These are phyloP conservation scores for Limonium bicolor DNA, from an alignment of 148 eudicot genomes.

Conservation along the genomic window DNA sequence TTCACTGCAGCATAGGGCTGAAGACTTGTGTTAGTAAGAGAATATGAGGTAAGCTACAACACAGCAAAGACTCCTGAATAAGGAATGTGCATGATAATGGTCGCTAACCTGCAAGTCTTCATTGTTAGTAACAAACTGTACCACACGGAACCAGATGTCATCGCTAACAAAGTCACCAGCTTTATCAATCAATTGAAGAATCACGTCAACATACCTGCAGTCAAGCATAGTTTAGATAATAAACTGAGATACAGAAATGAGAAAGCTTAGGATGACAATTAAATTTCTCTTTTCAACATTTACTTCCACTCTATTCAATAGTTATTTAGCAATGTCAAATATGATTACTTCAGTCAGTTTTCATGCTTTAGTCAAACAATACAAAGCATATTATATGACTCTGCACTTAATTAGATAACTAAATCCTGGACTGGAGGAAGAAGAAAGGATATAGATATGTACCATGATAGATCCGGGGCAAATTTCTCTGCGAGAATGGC, in stretches of 20 bases:
- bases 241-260: too few species aligned
- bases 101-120: slow-evolving; percentile 80
- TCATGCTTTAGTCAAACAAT: too few species aligned
- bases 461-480: slow-evolving; percentile 98
- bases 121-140: slow-evolving; percentile 95
- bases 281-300: too few species aligned
- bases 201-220: slow-evolving; percentile 97
- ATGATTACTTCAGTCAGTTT: too few species aligned
- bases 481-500: slow-evolving; percentile 98
- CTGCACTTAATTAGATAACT: too few species aligned
- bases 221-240: too few species aligned
- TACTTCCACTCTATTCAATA: too few species aligned
- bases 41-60: not conserved
- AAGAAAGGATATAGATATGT: slow-evolving; percentile 9
- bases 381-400: too few species aligned
- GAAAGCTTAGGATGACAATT: too few species aligned
- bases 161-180: slow-evolving; percentile 99
- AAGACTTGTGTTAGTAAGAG: not conserved
- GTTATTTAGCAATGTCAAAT: too few species aligned
- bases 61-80: not conserved
- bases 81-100: too few species aligned
- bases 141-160: slow-evolving; percentile 91
- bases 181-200: slow-evolving; percentile 97
- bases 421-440: too few species aligned
- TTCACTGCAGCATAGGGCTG: slow-evolving; percentile 95